phyloP scores from a whole-genome alignment of 176 grass and related monocot genomes.

The Aegilops bicornis region DNA sequence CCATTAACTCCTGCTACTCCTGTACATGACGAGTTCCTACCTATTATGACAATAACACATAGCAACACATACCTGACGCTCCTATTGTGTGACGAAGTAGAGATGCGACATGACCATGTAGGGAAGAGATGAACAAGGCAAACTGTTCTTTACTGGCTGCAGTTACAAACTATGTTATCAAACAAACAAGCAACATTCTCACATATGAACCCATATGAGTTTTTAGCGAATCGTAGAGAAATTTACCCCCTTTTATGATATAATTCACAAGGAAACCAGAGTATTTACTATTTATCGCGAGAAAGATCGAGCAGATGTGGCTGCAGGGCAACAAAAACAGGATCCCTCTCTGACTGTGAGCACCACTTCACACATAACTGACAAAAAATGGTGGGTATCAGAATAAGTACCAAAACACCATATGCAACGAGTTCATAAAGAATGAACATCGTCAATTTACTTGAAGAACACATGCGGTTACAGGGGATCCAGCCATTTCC shows the following conservation, averaged over 20 bases:
- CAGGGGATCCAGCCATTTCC: conserved; percentile 72
- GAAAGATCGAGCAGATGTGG: conserved; percentile 70
- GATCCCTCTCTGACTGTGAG: conserved; percentile 73
- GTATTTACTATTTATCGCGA: conserved; percentile 52
- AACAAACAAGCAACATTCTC: conserved; percentile 7
- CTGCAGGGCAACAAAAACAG: conserved; percentile 61
- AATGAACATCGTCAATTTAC: conserved; percentile 40
- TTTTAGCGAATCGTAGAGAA: neutral
- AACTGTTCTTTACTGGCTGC: conserved; percentile 86
- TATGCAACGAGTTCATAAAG: neutral
- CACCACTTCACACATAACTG: conserved; percentile 92
- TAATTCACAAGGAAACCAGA: conserved; percentile 89
- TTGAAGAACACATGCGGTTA: conserved; percentile 84
- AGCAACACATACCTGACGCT: conserved; percentile 53
- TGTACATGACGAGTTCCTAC: neutral
- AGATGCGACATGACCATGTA: conserved; percentile 68
- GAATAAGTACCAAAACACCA: neutral
- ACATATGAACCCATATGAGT: neutral
- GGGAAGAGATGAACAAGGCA: conserved; percentile 74
- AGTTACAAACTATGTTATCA: neutral
- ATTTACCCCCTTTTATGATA: conserved; percentile 69
- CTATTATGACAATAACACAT: neutral
- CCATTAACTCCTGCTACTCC: neutral
- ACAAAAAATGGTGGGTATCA: neutral
- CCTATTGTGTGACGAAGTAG: conserved; percentile 76